Evolutionary conservation across 2,329 filamentous ascomycete species (phyloP).

Genomic region (Colletotrichum phormii): DNA sequence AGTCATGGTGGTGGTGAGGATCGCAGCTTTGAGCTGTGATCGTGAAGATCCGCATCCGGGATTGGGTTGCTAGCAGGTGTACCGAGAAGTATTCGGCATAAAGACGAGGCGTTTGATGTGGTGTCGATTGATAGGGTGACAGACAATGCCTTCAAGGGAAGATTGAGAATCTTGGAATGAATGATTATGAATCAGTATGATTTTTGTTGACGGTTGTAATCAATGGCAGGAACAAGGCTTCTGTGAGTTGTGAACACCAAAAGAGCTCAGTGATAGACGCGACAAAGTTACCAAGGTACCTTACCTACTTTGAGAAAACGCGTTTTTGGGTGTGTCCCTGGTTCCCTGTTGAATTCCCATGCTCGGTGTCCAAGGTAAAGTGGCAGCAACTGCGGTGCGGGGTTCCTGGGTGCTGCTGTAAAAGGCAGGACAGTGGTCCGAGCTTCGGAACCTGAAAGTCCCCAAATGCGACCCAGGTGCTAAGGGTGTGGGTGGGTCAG

Average conservation of each 20-base stretch:
- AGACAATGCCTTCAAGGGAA: neutral
- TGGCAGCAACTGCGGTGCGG: slow-evolving; percentile 30
- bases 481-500: slow-evolving; percentile 6
- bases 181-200: neutral
- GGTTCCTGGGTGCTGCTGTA: slow-evolving; percentile 13
- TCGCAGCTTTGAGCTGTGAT: neutral
- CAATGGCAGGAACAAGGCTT: neutral
- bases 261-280: neutral
- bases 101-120: neutral
- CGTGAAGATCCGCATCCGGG: slow-evolving; percentile 2
- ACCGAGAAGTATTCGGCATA: neutral
- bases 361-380: neutral
- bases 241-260: neutral
- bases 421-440: slow-evolving; percentile 2
- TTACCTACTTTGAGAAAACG: neutral
- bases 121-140: neutral
- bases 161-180: neutral
- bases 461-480: neutral
- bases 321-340: slow-evolving; percentile 25
- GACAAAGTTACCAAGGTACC: neutral
- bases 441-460: slow-evolving; percentile 12
- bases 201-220: neutral
- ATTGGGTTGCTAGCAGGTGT: neutral
- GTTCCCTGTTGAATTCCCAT: neutral
- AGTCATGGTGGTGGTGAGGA: slow-evolving; percentile 5